Evolutionary conservation across 1,284 basidiomycete genomes (phyloP).

Genomic region (Apiotrichum montevideense): DNA sequence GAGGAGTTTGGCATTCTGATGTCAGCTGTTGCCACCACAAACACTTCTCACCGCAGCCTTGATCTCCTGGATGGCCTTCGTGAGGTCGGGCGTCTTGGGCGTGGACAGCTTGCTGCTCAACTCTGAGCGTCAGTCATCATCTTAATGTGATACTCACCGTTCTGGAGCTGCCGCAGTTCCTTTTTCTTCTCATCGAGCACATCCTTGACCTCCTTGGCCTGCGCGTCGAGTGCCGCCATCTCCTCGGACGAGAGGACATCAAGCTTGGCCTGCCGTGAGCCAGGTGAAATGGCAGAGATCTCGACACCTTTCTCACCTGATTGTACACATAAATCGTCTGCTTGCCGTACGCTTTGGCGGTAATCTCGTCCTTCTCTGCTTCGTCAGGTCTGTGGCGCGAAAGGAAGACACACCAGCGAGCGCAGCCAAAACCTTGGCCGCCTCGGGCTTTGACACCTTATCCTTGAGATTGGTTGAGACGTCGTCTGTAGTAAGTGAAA

Average conservation of each 20-base stretch:
- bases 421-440: slow-evolving; percentile 32
- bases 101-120: background rate
- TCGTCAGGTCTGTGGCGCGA: background rate
- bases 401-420: slow-evolving; percentile 57
- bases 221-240: slow-evolving; percentile 23
- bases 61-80: slow-evolving; percentile 28
- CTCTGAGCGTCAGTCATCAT: slow-evolving; percentile 49
- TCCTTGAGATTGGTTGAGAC: slow-evolving; percentile 81
- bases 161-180: slow-evolving; percentile 51
- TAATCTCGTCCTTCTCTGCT: slow-evolving; percentile 39
- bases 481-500: slow-evolving; percentile 54
- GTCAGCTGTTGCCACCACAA: background rate
- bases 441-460: slow-evolving; percentile 68
- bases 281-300: background rate
- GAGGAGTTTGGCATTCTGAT: slow-evolving; percentile 29
- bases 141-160: slow-evolving; percentile 49
- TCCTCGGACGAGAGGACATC: slow-evolving; percentile 8
- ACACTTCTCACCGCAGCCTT: slow-evolving; percentile 27
- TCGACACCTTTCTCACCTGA: slow-evolving; percentile 24
- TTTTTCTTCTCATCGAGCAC: slow-evolving; percentile 63
- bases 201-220: slow-evolving; percentile 55
- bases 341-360: slow-evolving; percentile 57
- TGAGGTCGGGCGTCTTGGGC: slow-evolving; percentile 55
- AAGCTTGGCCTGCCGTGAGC: slow-evolving; percentile 7
- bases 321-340: slow-evolving; percentile 54